A percentile compares a stretch with the other conserved stretches of the same genome.
These are phyloP conservation scores for Vicia faba DNA, from an alignment of 306 rosid genomes.

Conservation along the genomic window DNA sequence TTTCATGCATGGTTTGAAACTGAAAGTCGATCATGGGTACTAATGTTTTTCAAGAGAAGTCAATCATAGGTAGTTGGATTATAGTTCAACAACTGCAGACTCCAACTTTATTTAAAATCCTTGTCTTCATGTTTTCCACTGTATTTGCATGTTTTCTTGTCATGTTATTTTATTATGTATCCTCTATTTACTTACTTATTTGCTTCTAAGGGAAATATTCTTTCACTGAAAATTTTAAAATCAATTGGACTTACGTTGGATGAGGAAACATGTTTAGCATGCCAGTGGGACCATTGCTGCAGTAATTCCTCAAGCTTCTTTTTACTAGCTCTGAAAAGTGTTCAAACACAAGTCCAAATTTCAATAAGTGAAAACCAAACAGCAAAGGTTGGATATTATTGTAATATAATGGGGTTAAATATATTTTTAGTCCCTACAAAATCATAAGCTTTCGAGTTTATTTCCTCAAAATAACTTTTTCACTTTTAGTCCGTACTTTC, in stretches of 20 bases:
- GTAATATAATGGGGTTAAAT: neutral
- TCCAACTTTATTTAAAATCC: slow-evolving; percentile 20
- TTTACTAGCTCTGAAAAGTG: slow-evolving; percentile 72
- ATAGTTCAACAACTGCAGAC: slow-evolving; percentile 23
- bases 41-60: too few relatives aligned
- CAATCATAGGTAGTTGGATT: slow-evolving; percentile 10
- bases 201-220: neutral
- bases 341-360: slow-evolving; percentile 23
- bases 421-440: too few relatives aligned
- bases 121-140: neutral
- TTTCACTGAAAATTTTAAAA: neutral
- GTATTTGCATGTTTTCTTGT: slow-evolving; percentile 18
- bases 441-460: too few relatives aligned
- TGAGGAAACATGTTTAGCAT: slow-evolving; percentile 55
- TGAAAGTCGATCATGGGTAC: slow-evolving; percentile 15
- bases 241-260: slow-evolving; percentile 57
- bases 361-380: slow-evolving; percentile 27
- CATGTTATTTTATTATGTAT: slow-evolving; percentile 14
- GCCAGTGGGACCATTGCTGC: slow-evolving; percentile 96
- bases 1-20: slow-evolving; percentile 18
- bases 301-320: slow-evolving; percentile 83
- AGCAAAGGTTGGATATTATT: neutral
- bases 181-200: slow-evolving; percentile 17
- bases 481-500: too few relatives aligned
- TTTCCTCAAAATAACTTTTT: too few relatives aligned